Evolutionary conservation across 495 filamentous ascomycete species (phyloP).

Genomic region (Neurospora hispaniola): DNA sequence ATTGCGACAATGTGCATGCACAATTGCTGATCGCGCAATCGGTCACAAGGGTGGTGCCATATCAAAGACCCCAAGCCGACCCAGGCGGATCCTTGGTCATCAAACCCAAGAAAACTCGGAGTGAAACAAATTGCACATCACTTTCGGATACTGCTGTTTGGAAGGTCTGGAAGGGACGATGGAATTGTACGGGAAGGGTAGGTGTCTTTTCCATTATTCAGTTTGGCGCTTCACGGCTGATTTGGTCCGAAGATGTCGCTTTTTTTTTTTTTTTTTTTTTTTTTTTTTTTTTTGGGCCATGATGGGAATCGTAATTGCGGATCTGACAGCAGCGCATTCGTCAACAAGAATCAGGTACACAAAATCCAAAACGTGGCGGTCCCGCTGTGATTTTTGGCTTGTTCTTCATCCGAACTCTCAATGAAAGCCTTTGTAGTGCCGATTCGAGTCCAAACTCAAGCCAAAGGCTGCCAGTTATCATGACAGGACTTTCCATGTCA

Average conservation of each 20-base stretch:
- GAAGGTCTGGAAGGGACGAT: not conserved
- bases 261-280: too few relatives aligned
- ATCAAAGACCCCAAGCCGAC: not conserved
- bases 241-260: not conserved
- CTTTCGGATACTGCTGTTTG: not conserved
- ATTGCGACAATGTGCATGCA: not conserved
- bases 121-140: not conserved
- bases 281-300: not conserved
- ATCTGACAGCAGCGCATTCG: not conserved
- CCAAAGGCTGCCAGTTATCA: not conserved
- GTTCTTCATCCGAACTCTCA: not conserved
- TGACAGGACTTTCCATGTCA: not conserved
- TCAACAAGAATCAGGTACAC: not conserved
- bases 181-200: not conserved
- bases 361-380: not conserved
- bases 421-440: not conserved
- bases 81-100: not conserved
- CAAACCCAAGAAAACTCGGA: not conserved
- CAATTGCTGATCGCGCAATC: slow-evolving; percentile 24
- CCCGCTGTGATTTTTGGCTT: not conserved
- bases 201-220: not conserved
- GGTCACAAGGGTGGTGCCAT: slow-evolving; percentile 24
- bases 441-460: not conserved
- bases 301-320: not conserved
- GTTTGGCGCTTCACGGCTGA: not conserved